Base-by-base conservation (phyloP, 2,329 filamentous ascomycete genomes). In the Myotisia sp. region DNA sequence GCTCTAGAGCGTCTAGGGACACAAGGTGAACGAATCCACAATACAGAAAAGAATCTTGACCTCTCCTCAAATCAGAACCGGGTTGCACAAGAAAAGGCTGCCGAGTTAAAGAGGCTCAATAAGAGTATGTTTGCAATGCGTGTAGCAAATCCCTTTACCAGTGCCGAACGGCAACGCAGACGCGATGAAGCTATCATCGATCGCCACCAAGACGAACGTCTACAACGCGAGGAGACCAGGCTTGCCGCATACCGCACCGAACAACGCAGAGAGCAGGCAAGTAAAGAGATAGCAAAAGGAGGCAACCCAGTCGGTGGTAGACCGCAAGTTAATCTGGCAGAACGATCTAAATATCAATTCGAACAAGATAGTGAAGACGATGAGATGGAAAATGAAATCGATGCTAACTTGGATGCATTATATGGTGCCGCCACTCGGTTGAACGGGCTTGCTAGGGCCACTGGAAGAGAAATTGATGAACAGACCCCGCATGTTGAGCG, bases 41-140 rank as follows among this genome's bases (percentile, higher is more conserved):
- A 86, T 50, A 82, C 79, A 0, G 82, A 92, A 55, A 74, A 73
- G 56, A 84, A 87, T 48, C 67, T 94, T 37, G 83, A 93, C 47
- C 65, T 82, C 43, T 79, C 84, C 3, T 62, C 71, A n/a, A 78
- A 77, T 42, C 76, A 85, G 52, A 82, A 81, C 47, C 72, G 74
- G 38, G 63, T 80, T 39, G 81, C 82, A 0, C 76, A 85, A 46
- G 82, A 86, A 44, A 80, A 82, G 47, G 79, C 84, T 1, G 72
- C 75, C 30, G 84, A 93, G 51, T 64, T 94, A 23, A 87, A 87
- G 62, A 82, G 73, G 1, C 65, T 92, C 32, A 92, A 94, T 58
- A 68, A 79, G 42, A 85, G 78, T 62, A 92, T 94, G 84, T 93
- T 93, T 50, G 80, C 82, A 4, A 71, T 86, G 14, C 79, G 85